Evolutionary conservation across 768 basidiomycete genomes (phyloP).

Genomic region (Suillus cothurnatus): DNA sequence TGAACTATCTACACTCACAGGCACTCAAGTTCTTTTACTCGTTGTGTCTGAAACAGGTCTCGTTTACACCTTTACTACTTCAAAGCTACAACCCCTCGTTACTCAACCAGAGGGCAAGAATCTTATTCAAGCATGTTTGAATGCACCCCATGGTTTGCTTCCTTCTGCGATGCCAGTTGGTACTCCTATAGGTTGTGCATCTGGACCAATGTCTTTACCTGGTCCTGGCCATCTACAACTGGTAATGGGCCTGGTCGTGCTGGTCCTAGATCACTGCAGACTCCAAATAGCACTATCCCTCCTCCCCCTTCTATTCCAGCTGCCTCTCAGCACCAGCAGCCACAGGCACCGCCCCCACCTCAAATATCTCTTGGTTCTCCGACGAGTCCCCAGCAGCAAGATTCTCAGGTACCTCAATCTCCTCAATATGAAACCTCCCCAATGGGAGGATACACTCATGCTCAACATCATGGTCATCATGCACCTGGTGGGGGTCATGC

Average conservation of each 20-base stretch:
- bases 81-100: slow-evolving; percentile 96
- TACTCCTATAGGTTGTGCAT: slow-evolving; percentile 64
- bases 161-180: slow-evolving; percentile 78
- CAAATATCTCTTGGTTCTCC: slow-evolving; percentile 62
- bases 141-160: slow-evolving; percentile 82
- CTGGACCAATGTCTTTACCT: slow-evolving; percentile 51
- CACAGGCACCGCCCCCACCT: slow-evolving; percentile 41
- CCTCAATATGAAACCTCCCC: slow-evolving; percentile 55
- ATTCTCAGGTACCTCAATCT: slow-evolving; percentile 58
- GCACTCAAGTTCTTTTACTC: slow-evolving; percentile 94
- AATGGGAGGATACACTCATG: no score
- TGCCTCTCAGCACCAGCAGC: slow-evolving; percentile 34
- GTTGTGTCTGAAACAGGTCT: slow-evolving; percentile 99
- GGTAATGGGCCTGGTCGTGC: slow-evolving; percentile 24
- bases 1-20: no score
- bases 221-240: slow-evolving; percentile 58
- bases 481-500: no score
- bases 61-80: slow-evolving; percentile 98
- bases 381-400: slow-evolving; percentile 69
- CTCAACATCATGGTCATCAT: no score
- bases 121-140: slow-evolving; percentile 96
- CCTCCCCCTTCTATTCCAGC: slow-evolving; percentile 52
- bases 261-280: slow-evolving; percentile 56
- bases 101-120: slow-evolving; percentile 98
- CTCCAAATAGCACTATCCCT: slow-evolving; percentile 58